Percentiles rank a stretch among this genome's conserved stretches.
phyloP scores from a whole-genome alignment of 306 rosid genomes.

The Prunus campanulata region DNA sequence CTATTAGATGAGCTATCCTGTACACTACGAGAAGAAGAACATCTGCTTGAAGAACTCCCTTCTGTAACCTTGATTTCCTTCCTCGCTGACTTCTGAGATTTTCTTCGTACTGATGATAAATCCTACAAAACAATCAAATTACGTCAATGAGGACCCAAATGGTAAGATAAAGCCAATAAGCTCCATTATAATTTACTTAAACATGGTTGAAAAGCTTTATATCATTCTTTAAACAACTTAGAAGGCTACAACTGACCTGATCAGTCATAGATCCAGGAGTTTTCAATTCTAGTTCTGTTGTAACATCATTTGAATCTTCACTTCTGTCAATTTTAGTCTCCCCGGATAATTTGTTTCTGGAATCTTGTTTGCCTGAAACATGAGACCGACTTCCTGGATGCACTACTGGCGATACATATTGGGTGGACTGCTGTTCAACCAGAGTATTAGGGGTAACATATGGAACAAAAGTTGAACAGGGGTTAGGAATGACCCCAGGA shows the following conservation, averaged over 20 bases:
- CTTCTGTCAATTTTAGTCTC: conserved; percentile 53
- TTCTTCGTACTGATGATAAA: conserved; percentile 43
- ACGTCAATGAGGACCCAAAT: conserved; percentile 15
- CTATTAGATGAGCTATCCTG: conserved; percentile 77
- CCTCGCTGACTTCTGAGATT: conserved; percentile 38
- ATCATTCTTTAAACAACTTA: neutral
- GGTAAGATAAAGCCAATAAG: neutral
- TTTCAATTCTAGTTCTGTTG: conserved; percentile 69
- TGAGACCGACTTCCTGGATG: conserved; percentile 52
- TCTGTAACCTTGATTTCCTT: conserved; percentile 44
- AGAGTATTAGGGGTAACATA: conserved; percentile 56
- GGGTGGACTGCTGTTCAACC: conserved; percentile 67
- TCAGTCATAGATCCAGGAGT: conserved; percentile 74
- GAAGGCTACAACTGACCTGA: conserved; percentile 46
- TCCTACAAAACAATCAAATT: conserved; percentile 45
- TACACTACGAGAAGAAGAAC: conserved; percentile 59
- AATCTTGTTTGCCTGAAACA: conserved; percentile 47
- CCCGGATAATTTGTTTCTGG: conserved; percentile 46
- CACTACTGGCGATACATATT: conserved; percentile 38
- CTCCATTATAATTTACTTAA: neutral
- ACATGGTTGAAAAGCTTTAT: neutral
- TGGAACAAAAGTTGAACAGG: conserved; percentile 66
- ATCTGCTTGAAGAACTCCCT: conserved; percentile 65
- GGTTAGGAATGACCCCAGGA: conserved; percentile 36
- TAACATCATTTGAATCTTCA: conserved; percentile 56